These are phyloP conservation scores for Colletotrichum eremochloae DNA, from an alignment of 2,329 filamentous ascomycete genomes.

Conservation along the genomic window DNA sequence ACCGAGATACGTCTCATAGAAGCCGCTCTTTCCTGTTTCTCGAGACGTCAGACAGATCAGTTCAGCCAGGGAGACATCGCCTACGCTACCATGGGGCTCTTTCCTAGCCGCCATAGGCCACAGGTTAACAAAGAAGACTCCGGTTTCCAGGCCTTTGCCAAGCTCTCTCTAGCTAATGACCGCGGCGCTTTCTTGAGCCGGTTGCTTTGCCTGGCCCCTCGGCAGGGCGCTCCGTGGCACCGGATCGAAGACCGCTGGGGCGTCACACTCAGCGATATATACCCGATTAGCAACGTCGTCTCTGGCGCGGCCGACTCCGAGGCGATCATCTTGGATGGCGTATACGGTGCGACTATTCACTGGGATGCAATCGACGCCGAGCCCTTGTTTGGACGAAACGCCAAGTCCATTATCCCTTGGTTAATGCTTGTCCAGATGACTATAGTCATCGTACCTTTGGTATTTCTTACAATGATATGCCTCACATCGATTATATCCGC, in stretches of 20 bases:
- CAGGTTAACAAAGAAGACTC: conserved; percentile 51
- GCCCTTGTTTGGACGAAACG: background rate
- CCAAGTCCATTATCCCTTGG: background rate
- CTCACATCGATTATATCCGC: background rate
- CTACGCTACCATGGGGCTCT: conserved; percentile 55
- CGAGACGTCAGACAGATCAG: conserved; percentile 45
- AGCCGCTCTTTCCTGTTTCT: conserved; percentile 50
- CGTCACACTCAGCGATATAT: conserved; percentile 52
- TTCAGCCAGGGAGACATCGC: conserved; percentile 50
- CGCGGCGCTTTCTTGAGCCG: conserved; percentile 52
- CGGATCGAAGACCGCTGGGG: conserved; percentile 51
- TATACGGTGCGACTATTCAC: conserved; percentile 49
- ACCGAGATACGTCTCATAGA: conserved; percentile 52
- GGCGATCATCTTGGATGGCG: conserved; percentile 52
- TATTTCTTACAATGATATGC: background rate
- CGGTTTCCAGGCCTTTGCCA: conserved; percentile 54
- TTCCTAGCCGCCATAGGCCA: conserved; percentile 48
- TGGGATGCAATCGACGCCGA: conserved; percentile 51
- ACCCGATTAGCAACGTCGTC: conserved; percentile 51
- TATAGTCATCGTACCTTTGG: background rate
- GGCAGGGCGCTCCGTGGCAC: conserved; percentile 47
- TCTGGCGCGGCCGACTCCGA: conserved; percentile 52
- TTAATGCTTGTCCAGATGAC: background rate
- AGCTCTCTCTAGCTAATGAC: conserved; percentile 53
- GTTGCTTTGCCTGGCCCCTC: conserved; percentile 49